phyloP scores from a whole-genome alignment of 495 filamentous ascomycete species.

The Daldinia loculata region DNA sequence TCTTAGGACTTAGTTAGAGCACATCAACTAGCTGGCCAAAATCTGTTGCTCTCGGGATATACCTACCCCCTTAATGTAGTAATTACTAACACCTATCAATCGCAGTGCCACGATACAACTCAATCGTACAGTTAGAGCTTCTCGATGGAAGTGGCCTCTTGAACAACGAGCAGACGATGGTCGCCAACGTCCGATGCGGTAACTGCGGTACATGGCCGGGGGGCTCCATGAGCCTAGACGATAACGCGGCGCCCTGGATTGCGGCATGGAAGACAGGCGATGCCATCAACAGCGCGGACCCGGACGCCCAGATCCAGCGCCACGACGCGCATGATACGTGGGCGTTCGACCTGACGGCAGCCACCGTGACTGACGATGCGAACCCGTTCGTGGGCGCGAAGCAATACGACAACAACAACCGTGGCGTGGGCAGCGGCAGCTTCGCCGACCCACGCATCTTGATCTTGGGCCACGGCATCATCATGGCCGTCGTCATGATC shows the following conservation, averaged over 20 bases:
- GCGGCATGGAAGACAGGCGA: constrained; percentile 68
- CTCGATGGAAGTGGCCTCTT: constrained; percentile 69
- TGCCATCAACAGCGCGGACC: constrained; percentile 62
- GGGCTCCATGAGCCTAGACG: constrained; percentile 60
- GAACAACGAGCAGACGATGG: constrained; percentile 59
- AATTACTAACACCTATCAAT: constrained; percentile 34
- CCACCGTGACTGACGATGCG: constrained; percentile 60
- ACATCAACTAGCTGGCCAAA: neutral
- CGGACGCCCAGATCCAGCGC: constrained; percentile 58
- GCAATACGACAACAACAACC: constrained; percentile 41
- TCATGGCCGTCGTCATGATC: constrained; percentile 67
- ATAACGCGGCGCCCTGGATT: constrained; percentile 67
- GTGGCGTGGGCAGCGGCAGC: constrained; percentile 26
- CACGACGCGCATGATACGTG: constrained; percentile 68
- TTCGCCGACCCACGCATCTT: constrained; percentile 34
- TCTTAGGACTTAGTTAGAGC: neutral
- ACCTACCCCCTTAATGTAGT: neutral
- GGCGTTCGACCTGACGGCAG: constrained; percentile 63
- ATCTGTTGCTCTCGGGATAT: neutral
- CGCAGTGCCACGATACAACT: constrained; percentile 62
- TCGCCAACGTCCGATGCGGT: constrained; percentile 66
- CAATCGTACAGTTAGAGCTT: constrained; percentile 58
- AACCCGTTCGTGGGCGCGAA: constrained; percentile 65
- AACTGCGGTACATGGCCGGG: constrained; percentile 65
- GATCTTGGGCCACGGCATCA: constrained; percentile 57